Conservation (phyloP, 345 rosid species). For the Sapria himalayana region DNA sequence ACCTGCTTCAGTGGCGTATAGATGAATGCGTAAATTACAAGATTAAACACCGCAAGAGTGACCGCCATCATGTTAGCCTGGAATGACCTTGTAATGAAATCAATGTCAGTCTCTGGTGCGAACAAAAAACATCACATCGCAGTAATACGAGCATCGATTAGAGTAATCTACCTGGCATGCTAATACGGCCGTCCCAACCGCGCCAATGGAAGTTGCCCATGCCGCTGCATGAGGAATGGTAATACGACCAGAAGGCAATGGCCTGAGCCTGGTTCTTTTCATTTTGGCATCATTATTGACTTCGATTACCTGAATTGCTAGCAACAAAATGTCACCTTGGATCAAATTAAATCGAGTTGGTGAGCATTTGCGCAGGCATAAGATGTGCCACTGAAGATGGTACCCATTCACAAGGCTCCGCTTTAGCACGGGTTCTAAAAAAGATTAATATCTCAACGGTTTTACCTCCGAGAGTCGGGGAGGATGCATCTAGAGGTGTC, state of each 20-base stretch:
- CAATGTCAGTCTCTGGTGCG: conserved; percentile 13
- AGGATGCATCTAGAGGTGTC: too few relatives aligned
- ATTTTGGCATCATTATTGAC: conserved; percentile 71
- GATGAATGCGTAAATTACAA: conserved; percentile 50
- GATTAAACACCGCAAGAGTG: conserved; percentile 72
- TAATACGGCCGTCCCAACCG: conserved; percentile 58
- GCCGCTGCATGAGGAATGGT: conserved; percentile 44
- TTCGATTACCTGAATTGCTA: conserved; percentile 42
- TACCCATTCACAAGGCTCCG: too few relatives aligned
- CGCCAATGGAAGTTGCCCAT: conserved; percentile 63
- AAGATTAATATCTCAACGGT: too few relatives aligned
- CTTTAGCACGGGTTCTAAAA: too few relatives aligned
- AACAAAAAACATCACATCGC: not conserved
- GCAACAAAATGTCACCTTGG: not conserved
- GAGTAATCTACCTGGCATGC: conserved; percentile 47
- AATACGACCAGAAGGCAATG: conserved; percentile 76
- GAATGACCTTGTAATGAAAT: conserved; percentile 44
- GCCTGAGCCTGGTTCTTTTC: conserved; percentile 74
- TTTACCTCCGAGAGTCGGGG: too few relatives aligned
- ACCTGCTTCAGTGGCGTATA: conserved; percentile 87
- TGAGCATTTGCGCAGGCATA: too few relatives aligned
- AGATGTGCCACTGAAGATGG: too few relatives aligned
- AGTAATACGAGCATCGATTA: conserved; percentile 4
- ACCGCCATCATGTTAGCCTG: conserved; percentile 91
- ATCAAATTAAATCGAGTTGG: not conserved